phyloP scores from a whole-genome alignment of 148 eudicot genomes.

The Chenopodium suecicum region DNA sequence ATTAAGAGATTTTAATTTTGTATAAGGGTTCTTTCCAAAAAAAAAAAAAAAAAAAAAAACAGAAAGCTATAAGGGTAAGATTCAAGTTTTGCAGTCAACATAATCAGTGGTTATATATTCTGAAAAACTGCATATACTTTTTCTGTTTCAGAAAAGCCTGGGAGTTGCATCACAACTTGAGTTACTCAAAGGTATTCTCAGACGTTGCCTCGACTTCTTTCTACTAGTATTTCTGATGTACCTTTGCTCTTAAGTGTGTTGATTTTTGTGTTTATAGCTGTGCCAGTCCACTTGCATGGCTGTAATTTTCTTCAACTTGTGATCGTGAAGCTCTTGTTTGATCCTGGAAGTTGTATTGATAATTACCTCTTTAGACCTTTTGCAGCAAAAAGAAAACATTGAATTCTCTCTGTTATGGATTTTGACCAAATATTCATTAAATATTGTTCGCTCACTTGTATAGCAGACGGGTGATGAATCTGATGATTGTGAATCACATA shows the following conservation, averaged over 20 bases:
- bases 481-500: too few species aligned
- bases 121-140: conserved; percentile 3
- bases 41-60: too few species aligned
- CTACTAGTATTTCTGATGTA: not conserved
- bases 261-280: not conserved
- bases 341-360: not conserved
- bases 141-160: conserved; percentile 36
- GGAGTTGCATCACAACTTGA: conserved; percentile 64
- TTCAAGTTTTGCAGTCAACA: not conserved
- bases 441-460: not conserved
- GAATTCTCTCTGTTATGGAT: not conserved
- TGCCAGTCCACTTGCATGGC: not conserved
- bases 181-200: conserved; percentile 50
- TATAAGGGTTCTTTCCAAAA: not conserved
- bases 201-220: not conserved
- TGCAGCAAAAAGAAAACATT: not conserved
- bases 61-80: too few species aligned
- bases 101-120: not conserved
- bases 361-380: not conserved
- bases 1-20: not conserved
- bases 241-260: not conserved
- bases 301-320: not conserved
- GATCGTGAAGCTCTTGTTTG: not conserved
- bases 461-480: not conserved
- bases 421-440: not conserved